Base-by-base conservation (phyloP, 192 early-diverging fungal genomes). In the Paraglomus brasilianum region DNA sequence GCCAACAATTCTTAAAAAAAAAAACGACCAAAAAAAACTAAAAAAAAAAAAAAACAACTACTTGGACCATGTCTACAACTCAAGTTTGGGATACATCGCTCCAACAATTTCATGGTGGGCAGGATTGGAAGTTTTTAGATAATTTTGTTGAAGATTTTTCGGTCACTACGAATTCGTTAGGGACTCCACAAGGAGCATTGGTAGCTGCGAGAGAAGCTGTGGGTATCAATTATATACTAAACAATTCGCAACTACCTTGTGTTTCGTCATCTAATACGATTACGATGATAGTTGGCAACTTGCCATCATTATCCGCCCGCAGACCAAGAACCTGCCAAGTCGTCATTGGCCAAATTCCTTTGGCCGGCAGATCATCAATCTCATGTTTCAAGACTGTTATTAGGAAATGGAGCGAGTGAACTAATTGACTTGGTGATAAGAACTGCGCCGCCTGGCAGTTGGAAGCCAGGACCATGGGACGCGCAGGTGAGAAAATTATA, bases 101-200 rank as follows among this genome's bases (percentile, higher is more conserved):
- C 50, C 93, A 95, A 80, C 89, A 91, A 74, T 93, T 87, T 65
- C 93, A 94, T 58, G 93, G 90, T 75, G 93, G 93, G 53, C 93
- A 95, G 61, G 90, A 92, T 71, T 91, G 91, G 85, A 76, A 81
- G 36, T 87, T 85, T 56, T 81, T 95, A 38, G 82, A 87, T 70
- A 93, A 94, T 78, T 95, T 95, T 83, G 83, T 93, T 49, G 93
- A 95, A 67, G 93, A 95, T 77, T 95, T 94, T 69, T 89, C 87
- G 65, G 93, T 95, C 15, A 95, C 93, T 19, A 95, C 93, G 66
- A 95, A 95, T 74, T 89, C 83, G 40, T 83, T 94, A 44, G 93
- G 93, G 19, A 93, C 89, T 46, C 92, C 93, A 19, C 72, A 81
- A 62, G 78, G 76, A 46, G 93, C 92, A 39, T 77, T 91, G 69